phyloP scores from a whole-genome alignment of 2,329 filamentous ascomycete species.

The Colletotrichum zoysiae region DNA sequence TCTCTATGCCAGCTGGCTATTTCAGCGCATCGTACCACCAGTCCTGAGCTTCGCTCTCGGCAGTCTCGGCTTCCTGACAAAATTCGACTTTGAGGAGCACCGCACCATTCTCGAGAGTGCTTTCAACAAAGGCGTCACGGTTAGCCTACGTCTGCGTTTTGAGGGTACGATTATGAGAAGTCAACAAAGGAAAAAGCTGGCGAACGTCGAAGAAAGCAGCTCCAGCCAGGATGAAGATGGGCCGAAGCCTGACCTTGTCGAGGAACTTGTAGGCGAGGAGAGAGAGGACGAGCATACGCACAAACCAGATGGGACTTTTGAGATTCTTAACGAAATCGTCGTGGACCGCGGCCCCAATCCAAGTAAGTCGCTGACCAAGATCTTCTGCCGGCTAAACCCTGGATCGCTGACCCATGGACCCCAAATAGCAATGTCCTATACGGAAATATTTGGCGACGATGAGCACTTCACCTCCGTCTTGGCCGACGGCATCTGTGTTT shows the following conservation, averaged over 20 bases:
- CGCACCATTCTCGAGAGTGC: slow-evolving; percentile 76
- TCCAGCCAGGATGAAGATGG: slow-evolving; percentile 53
- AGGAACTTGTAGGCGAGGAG: slow-evolving; percentile 90
- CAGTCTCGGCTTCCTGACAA: slow-evolving; percentile 93
- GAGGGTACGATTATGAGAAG: slow-evolving; percentile 95
- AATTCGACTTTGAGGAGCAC: slow-evolving; percentile 90
- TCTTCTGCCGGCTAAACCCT: slow-evolving; percentile 11
- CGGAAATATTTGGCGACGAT: slow-evolving; percentile 93
- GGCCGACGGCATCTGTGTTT: slow-evolving; percentile 93
- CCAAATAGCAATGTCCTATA: slow-evolving; percentile 82
- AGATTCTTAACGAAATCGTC: slow-evolving; percentile 97
- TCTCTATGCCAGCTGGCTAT: slow-evolving; percentile 95
- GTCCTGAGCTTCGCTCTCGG: slow-evolving; percentile 92
- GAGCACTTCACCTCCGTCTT: slow-evolving; percentile 95
- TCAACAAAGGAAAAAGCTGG: slow-evolving; percentile 58
- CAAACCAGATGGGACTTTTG: slow-evolving; percentile 83
- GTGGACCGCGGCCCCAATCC: slow-evolving; percentile 94
- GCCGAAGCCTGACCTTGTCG: slow-evolving; percentile 77
- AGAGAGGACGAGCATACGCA: slow-evolving; percentile 88
- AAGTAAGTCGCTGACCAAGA: slow-evolving; percentile 66
- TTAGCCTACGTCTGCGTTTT: slow-evolving; percentile 88
- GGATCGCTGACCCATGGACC: slow-evolving; percentile 2
- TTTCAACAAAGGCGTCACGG: slow-evolving; percentile 86
- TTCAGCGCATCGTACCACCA: slow-evolving; percentile 93
- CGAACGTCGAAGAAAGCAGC: slow-evolving; percentile 44